Percentiles rank a stretch among this genome's conserved stretches.
These are phyloP conservation scores for Coniella lustricola DNA, from an alignment of 2,329 filamentous ascomycete species.

Conservation along the genomic window DNA sequence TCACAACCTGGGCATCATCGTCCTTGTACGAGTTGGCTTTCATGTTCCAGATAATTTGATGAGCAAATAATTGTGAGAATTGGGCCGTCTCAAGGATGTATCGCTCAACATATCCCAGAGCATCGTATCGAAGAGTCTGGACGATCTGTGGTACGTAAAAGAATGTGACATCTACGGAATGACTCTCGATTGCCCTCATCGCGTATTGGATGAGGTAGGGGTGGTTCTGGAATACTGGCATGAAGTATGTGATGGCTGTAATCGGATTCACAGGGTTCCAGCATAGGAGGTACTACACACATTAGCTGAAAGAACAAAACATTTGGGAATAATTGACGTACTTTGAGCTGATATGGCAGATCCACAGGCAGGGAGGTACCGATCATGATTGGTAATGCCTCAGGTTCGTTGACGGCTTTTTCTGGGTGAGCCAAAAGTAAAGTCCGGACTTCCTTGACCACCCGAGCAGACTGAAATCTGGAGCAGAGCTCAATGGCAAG, in stretches of 20 bases:
- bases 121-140: constrained; percentile 88
- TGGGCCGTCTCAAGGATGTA: constrained; percentile 97
- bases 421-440: constrained; percentile 77
- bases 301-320: constrained; percentile 21
- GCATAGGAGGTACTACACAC: constrained; percentile 69
- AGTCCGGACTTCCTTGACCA: constrained; percentile 71
- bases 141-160: constrained; percentile 99
- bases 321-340: constrained; percentile 26
- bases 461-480: constrained; percentile 68
- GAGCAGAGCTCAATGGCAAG: constrained; percentile 79
- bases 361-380: constrained; percentile 70
- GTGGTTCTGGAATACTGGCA: constrained; percentile 85
- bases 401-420: constrained; percentile 72
- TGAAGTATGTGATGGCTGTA: constrained; percentile 86
- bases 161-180: constrained; percentile 94
- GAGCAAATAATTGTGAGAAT: constrained; percentile 95
- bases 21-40: constrained; percentile 99
- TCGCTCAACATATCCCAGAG: constrained; percentile 85
- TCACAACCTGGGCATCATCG: constrained; percentile 76
- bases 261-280: constrained; percentile 92
- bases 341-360: constrained; percentile 78
- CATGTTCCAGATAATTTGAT: constrained; percentile 99
- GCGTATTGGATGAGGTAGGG: constrained; percentile 94
- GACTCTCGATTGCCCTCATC: constrained; percentile 87
- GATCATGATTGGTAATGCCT: constrained; percentile 76